These are phyloP conservation scores for Fraxinus paxiana DNA, from an alignment of 305 asterid species.

Conservation along the genomic window DNA sequence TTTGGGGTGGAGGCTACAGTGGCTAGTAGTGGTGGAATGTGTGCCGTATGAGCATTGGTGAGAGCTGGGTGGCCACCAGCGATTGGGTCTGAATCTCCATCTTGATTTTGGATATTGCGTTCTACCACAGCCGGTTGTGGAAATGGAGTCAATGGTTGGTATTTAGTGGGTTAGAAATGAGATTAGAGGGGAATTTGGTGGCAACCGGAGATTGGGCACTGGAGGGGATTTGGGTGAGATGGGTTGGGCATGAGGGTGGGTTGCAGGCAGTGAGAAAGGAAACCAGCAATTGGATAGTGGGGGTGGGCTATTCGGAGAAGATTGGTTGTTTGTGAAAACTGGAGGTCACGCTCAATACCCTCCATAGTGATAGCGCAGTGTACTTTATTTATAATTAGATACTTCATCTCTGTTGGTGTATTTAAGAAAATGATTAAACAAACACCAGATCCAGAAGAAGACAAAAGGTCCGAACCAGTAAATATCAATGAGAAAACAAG, in stretches of 20 bases:
- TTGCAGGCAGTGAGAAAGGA: background rate
- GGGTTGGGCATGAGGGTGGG: background rate
- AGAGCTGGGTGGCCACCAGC: background rate
- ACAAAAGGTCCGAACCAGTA: background rate
- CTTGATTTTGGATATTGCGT: background rate
- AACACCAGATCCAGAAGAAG: background rate
- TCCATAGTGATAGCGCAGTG: background rate
- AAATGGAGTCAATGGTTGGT: background rate
- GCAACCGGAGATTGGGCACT: background rate
- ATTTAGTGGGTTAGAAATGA: background rate
- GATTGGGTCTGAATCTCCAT: background rate
- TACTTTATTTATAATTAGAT: background rate
- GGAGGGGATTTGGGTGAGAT: background rate
- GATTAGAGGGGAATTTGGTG: background rate
- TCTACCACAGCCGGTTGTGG: background rate
- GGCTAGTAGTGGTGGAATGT: background rate
- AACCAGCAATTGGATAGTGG: background rate
- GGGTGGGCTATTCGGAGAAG: background rate
- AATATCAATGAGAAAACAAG: slow-evolving; percentile 1
- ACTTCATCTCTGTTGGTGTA: background rate
- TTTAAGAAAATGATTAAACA: background rate
- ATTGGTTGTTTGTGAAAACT: background rate
- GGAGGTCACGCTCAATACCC: background rate
- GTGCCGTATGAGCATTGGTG: background rate
- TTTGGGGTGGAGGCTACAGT: background rate